phyloP scores from a whole-genome alignment of 148 eudicot genomes.

The Diospyros kaki region DNA sequence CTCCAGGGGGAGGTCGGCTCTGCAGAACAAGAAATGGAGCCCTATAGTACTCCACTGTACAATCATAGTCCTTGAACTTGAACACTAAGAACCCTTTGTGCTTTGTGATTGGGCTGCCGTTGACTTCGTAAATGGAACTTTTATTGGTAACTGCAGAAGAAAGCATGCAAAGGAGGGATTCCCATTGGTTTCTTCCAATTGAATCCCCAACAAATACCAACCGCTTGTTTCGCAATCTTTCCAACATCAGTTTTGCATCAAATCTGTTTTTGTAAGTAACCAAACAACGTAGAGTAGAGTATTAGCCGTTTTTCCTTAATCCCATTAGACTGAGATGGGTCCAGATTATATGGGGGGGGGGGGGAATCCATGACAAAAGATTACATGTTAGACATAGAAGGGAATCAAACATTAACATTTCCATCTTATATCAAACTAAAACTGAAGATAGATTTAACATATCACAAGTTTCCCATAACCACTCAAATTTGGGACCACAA shows the following conservation, averaged over 20 bases:
- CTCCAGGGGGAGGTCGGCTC: slow-evolving; percentile 63
- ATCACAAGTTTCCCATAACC: too few relatives aligned
- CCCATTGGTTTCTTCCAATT: slow-evolving; percentile 98
- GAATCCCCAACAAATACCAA: slow-evolving; percentile 89
- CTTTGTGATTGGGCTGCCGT: slow-evolving; percentile 89
- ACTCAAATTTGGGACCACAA: too few relatives aligned
- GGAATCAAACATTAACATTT: too few relatives aligned
- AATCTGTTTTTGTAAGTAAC: slow-evolving; percentile 40
- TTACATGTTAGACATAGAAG: too few relatives aligned
- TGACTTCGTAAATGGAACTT: slow-evolving; percentile 69
- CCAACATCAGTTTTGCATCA: slow-evolving; percentile 64
- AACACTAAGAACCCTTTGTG: slow-evolving; percentile 84
- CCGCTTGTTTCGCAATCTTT: slow-evolving; percentile 72
- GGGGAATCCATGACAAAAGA: too few relatives aligned
- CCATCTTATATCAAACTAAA: too few relatives aligned
- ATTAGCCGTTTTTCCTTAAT: too few relatives aligned
- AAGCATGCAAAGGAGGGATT: slow-evolving; percentile 91
- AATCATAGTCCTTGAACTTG: slow-evolving; percentile 70
- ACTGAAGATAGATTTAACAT: too few relatives aligned
- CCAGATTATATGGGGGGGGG: too few relatives aligned
- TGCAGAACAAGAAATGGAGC: slow-evolving; percentile 83
- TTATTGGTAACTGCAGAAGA: slow-evolving; percentile 60
- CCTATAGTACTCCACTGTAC: slow-evolving; percentile 86
- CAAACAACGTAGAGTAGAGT: too few relatives aligned
- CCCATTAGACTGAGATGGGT: too few relatives aligned